Base-by-base conservation (phyloP, 2,329 filamentous ascomycete species). In the Herpotrichia juniperi region DNA sequence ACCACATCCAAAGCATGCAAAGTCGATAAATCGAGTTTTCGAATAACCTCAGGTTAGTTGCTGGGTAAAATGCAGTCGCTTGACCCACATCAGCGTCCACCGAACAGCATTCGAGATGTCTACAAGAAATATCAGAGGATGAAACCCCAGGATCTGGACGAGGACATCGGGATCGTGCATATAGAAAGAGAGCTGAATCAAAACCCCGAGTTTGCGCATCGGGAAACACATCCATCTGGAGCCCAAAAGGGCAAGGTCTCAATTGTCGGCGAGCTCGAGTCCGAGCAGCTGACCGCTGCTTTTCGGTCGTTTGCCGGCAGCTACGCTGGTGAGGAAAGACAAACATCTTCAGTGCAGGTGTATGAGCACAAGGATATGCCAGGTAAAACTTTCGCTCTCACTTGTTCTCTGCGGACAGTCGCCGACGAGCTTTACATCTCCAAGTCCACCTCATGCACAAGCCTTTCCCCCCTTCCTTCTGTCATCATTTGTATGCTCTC, bases 71-170 rank as follows among this genome's bases (percentile, higher is more conserved):
- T 68, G 66, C 50, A 61, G 22, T 22, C 56, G 31, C 78, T 93
- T 2, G 89, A 96, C 73, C 87, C 92, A 24, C 85, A 93, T 70
- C 86, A 91, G 72, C 86, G 87, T 62, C 90, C 92, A 1, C 90
- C 92, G 2, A 84, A 87, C 11, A 73, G 79, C 44, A 79, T 97
- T 59, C 86, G 87, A 55, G 77, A 82, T 40, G 77, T 86, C 48
- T 97, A 91, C 83, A 96, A 96, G 72, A 77, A 76, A 35, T 91
- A 88, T 62, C 85, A 88, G 21, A 87, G 83, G 57, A 79, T 84
- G 31, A 81, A 86, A 30, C 31, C 45, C 12, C 35, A 74, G 3
- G 81, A 86, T 57, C 71, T 80, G 6, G 77, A 81, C 8, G 78
- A 88, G 51, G 64, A 72, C 58, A 14, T 55, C 67, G 60, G 67